A percentile compares a stretch with the other conserved stretches of the same genome.
Conservation (phyloP, 2,329 filamentous ascomycete species). For the Cercospora nicotianae region DNA sequence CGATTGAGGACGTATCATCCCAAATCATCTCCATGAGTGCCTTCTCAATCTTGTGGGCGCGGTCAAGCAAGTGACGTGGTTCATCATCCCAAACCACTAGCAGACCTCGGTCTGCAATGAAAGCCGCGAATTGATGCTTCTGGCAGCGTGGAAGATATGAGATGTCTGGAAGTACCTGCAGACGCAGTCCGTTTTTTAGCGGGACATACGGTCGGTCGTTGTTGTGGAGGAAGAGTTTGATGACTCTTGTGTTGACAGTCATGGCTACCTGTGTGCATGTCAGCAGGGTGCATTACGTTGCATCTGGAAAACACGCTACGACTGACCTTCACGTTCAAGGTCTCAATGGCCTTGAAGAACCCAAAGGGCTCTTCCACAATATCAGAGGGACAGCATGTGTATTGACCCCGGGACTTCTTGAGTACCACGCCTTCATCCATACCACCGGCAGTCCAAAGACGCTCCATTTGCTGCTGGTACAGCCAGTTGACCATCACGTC, state of each 20-base stretch:
- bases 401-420: constrained; percentile 54
- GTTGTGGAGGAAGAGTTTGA: constrained; percentile 59
- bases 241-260: constrained; percentile 66
- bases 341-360: constrained; percentile 52
- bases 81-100: constrained; percentile 67
- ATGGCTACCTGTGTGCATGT: constrained; percentile 58
- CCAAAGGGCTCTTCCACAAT: constrained; percentile 49
- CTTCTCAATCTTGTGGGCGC: constrained; percentile 55
- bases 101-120: constrained; percentile 59
- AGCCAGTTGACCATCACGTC: constrained; percentile 66
- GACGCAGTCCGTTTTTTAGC: constrained; percentile 56
- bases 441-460: constrained; percentile 51
- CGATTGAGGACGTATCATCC: constrained; percentile 46
- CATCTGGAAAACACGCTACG: not conserved
- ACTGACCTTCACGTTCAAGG: constrained; percentile 57
- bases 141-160: constrained; percentile 59
- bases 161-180: constrained; percentile 63
- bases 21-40: constrained; percentile 61
- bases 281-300: not conserved
- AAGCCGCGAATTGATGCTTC: constrained; percentile 67
- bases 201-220: constrained; percentile 58
- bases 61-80: constrained; percentile 55
- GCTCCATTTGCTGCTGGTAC: constrained; percentile 61
- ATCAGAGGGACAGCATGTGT: constrained; percentile 53
- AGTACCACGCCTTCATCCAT: constrained; percentile 57